Percentiles rank a stretch among this genome's conserved stretches.
These are phyloP conservation scores for Flueggea neowawraea DNA, from an alignment of 441 rosid genomes.

Conservation along the genomic window DNA sequence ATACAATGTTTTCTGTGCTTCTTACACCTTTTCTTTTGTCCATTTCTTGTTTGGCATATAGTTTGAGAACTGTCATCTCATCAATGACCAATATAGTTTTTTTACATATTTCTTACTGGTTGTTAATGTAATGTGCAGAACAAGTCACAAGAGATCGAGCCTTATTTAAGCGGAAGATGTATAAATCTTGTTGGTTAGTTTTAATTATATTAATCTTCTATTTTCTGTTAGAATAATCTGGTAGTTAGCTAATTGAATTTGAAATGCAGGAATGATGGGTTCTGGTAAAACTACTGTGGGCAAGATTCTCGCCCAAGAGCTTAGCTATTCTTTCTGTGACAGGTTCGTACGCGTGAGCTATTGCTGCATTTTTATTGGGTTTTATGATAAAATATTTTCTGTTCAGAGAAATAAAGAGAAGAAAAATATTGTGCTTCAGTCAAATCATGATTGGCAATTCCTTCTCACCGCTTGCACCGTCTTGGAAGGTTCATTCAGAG, in stretches of 20 bases:
- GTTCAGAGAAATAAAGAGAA: too few relatives aligned
- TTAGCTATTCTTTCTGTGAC: conserved; percentile 65
- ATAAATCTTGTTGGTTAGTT: conserved; percentile 90
- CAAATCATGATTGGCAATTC: too few relatives aligned
- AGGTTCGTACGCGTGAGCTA: conserved; percentile 38
- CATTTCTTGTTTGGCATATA: too few relatives aligned
- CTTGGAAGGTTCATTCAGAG: too few relatives aligned
- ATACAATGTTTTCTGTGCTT: not conserved
- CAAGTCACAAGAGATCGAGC: conserved; percentile 65
- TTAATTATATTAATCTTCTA: conserved; percentile 16
- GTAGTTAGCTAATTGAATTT: conserved; percentile 11
- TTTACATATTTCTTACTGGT: conserved; percentile 35
- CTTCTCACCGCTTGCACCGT: too few relatives aligned
- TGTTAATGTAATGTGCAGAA: conserved; percentile 48
- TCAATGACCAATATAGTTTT: too few relatives aligned
- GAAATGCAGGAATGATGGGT: conserved; percentile 86
- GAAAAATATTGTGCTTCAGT: too few relatives aligned
- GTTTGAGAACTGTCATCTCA: too few relatives aligned
- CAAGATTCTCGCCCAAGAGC: conserved; percentile 57
- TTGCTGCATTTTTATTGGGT: not conserved
- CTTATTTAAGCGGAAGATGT: conserved; percentile 64
- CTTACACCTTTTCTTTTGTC: conserved; percentile 1
- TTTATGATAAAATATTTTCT: not conserved
- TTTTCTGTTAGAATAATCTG: conserved; percentile 5
- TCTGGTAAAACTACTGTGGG: conserved; percentile 94